Conservation (phyloP, 2,329 filamentous ascomycete genomes). For the Botrytis elliptica region DNA sequence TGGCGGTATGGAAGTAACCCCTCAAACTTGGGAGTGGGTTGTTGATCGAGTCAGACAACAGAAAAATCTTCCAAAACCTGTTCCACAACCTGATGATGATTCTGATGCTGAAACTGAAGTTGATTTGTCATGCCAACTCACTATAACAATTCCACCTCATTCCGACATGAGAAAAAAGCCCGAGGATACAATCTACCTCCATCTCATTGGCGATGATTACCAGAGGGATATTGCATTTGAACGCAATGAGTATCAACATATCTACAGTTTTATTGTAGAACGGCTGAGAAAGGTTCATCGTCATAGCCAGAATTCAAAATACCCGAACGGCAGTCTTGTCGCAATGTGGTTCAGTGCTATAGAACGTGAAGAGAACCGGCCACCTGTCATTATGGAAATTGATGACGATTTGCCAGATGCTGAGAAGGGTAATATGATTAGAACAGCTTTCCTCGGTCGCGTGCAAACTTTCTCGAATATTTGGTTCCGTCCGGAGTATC, state of each 20-base stretch:
- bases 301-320: neutral
- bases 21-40: conserved; percentile 1
- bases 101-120: neutral
- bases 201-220: conserved; percentile 11
- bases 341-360: conserved; percentile 20
- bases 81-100: neutral
- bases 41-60: neutral
- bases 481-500: conserved; percentile 30
- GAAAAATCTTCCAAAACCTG: neutral
- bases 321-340: neutral
- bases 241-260: neutral
- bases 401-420: neutral
- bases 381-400: conserved; percentile 7
- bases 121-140: neutral
- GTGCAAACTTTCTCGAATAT: conserved; percentile 16
- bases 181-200: neutral
- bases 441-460: neutral
- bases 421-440: neutral
- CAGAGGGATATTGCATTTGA: neutral
- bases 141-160: neutral
- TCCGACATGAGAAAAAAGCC: neutral
- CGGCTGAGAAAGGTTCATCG: neutral
- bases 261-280: neutral
- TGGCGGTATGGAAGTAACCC: conserved; percentile 28
- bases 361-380: conserved; percentile 5